These are phyloP conservation scores for Amanita molliuscula DNA, from an alignment of 768 basidiomycete genomes.

Conservation along the genomic window DNA sequence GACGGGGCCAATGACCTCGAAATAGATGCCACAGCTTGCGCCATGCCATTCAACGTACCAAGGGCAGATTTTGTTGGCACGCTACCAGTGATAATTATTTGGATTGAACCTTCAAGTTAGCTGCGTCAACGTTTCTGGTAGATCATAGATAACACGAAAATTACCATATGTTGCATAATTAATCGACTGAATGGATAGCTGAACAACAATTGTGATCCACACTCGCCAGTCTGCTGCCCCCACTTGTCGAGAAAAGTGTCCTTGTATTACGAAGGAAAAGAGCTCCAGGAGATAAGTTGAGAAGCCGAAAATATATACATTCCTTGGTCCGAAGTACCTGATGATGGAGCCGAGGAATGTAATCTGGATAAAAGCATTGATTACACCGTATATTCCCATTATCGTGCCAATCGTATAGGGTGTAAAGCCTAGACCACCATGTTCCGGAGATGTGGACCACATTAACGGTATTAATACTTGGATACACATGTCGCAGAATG, in stretches of 20 bases:
- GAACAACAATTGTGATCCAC: neutral
- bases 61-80: neutral
- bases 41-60: slow-evolving; percentile 3
- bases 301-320: slow-evolving; percentile 29
- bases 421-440: slow-evolving; percentile 49
- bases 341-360: slow-evolving; percentile 35
- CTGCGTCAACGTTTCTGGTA: neutral
- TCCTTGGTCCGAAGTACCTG: slow-evolving; percentile 31
- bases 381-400: slow-evolving; percentile 37
- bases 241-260: slow-evolving; percentile 1
- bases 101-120: neutral
- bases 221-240: neutral
- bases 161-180: neutral
- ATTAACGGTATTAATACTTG: slow-evolving; percentile 14
- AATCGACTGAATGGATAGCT: neutral
- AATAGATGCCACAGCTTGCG: neutral
- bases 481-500: neutral
- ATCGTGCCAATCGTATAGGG: slow-evolving; percentile 44
- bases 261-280: slow-evolving; percentile 8
- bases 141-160: neutral
- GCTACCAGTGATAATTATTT: neutral
- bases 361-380: slow-evolving; percentile 43
- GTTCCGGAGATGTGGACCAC: slow-evolving; percentile 36
- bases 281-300: slow-evolving; percentile 9
- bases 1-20: slow-evolving; percentile 1